Percentiles rank a stretch among this genome's conserved stretches.
Conservation (phyloP, 257 asterid genomes). For the Scutellaria baicalensis region DNA sequence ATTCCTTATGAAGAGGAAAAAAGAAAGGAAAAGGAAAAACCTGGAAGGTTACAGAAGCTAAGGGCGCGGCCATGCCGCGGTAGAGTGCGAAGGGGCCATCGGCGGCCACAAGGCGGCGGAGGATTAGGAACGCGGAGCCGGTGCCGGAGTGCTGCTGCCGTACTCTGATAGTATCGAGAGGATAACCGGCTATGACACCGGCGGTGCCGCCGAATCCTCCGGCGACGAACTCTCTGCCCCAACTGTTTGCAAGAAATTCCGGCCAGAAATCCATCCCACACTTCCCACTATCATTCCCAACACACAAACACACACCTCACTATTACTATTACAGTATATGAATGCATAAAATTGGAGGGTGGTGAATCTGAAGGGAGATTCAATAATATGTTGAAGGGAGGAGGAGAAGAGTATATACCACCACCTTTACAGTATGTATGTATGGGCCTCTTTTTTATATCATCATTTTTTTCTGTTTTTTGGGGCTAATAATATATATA, state of each 20-base stretch:
- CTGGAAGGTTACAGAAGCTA: conserved; percentile 88
- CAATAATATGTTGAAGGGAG: too few species aligned
- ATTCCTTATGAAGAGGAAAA: too few species aligned
- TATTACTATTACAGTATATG: neutral
- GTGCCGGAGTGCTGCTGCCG: conserved; percentile 54
- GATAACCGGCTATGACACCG: conserved; percentile 75
- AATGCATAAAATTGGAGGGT: neutral
- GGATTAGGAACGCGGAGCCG: conserved; percentile 56
- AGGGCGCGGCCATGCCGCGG: conserved; percentile 89
- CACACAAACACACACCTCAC: neutral
- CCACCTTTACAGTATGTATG: too few species aligned
- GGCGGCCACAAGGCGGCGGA: conserved; percentile 48
- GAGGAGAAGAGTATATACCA: too few species aligned
- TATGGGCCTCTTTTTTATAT: too few species aligned
- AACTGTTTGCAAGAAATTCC: conserved; percentile 71
- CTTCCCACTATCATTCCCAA: conserved; percentile 1
- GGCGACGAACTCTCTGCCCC: conserved; percentile 85
- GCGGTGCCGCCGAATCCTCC: conserved; percentile 94
- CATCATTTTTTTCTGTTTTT: neutral
- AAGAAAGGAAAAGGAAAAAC: conserved; percentile 13
- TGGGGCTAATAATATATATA: too few species aligned
- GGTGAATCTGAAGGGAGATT: too few species aligned
- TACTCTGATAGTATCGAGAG: conserved; percentile 75
- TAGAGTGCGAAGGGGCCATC: conserved; percentile 67
- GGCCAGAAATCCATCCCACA: conserved; percentile 78